phyloP scores from a whole-genome alignment of 768 basidiomycete genomes.

The Panaeolus papilionaceus region DNA sequence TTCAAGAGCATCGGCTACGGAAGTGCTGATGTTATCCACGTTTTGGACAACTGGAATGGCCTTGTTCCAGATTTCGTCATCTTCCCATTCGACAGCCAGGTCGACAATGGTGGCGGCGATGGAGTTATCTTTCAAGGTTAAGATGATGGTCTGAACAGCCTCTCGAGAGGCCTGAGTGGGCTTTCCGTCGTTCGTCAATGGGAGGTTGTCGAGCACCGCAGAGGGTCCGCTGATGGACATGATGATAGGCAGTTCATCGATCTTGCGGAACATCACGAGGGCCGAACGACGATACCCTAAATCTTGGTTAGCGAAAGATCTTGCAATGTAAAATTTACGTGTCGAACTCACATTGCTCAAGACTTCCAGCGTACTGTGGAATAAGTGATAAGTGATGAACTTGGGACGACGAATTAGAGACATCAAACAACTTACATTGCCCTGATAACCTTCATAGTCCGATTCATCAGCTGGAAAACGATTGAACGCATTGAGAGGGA shows the following conservation, averaged over 20 bases:
- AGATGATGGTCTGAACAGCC: slow-evolving; percentile 22
- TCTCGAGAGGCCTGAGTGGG: slow-evolving; percentile 20
- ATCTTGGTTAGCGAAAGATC: not conserved
- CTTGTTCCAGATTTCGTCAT: slow-evolving; percentile 8
- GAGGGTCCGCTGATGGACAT: too few relatives aligned
- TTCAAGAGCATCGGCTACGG: slow-evolving; percentile 27
- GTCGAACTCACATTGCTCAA: too few relatives aligned
- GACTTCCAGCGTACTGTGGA: too few relatives aligned
- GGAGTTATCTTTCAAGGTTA: slow-evolving; percentile 16
- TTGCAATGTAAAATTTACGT: too few relatives aligned
- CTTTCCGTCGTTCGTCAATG: slow-evolving; percentile 22
- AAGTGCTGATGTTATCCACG: slow-evolving; percentile 22
- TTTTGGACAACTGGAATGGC: slow-evolving; percentile 27
- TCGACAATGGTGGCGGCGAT: slow-evolving; percentile 25
- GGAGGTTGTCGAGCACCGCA: slow-evolving; percentile 12
- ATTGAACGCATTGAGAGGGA: slow-evolving; percentile 43
- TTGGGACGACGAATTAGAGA: too few relatives aligned
- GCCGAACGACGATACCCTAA: slow-evolving; percentile 34
- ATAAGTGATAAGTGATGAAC: too few relatives aligned
- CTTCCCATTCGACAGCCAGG: slow-evolving; percentile 37
- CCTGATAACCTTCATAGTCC: slow-evolving; percentile 48
- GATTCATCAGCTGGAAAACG: slow-evolving; percentile 37
- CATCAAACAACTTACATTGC: slow-evolving; percentile 37
- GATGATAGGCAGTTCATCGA: slow-evolving; percentile 23
- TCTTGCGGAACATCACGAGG: slow-evolving; percentile 35